A percentile compares a stretch with the other conserved stretches of the same genome.
These are phyloP conservation scores for Russula ochroleuca DNA, from an alignment of 768 basidiomycete genomes.

Conservation along the genomic window DNA sequence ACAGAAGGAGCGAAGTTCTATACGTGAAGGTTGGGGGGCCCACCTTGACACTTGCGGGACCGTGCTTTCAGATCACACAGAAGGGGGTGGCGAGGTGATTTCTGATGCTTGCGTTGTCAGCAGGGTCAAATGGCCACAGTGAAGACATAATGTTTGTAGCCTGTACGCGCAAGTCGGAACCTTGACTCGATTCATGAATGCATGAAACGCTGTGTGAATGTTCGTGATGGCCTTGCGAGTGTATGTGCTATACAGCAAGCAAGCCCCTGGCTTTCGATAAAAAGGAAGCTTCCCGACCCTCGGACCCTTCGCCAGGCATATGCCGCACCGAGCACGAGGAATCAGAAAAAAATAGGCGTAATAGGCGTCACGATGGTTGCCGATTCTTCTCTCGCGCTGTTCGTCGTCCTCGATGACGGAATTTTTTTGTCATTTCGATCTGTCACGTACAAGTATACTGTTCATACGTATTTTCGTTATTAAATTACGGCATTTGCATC, in stretches of 20 bases:
- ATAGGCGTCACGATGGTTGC: neutral
- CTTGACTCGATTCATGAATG: neutral
- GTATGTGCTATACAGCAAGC: neutral
- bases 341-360: neutral
- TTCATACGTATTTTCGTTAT: neutral
- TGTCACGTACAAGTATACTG: neutral
- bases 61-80: no score
- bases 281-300: slow-evolving; percentile 7
- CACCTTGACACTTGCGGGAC: no score
- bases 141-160: no score
- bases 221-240: neutral
- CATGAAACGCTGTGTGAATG: neutral
- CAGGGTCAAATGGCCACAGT: no score
- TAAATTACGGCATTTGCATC: neutral
- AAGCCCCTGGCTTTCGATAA: neutral
- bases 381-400: neutral
- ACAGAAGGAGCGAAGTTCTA: no score
- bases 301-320: neutral
- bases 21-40: no score
- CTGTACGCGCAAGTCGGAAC: neutral
- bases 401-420: neutral
- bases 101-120: no score
- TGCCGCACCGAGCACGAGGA: neutral
- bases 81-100: no score
- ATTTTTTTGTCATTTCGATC: neutral